These are phyloP conservation scores for Cephalotrichum gorgonifer DNA, from an alignment of 2,329 filamentous ascomycete species.

Conservation along the genomic window DNA sequence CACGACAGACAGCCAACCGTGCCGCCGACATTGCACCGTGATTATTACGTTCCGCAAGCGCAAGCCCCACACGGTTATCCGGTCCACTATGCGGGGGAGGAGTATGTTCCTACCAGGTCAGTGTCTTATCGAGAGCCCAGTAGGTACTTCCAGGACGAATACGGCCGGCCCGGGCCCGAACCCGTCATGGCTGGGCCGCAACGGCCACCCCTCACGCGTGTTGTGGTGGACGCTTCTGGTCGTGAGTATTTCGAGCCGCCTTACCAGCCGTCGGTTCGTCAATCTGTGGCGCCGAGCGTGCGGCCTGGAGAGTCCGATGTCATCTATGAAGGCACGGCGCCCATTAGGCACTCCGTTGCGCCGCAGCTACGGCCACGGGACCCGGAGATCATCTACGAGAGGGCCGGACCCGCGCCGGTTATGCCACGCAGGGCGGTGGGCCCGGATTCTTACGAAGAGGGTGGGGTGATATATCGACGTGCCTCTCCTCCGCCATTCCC, in stretches of 20 bases:
- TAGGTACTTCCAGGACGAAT: constrained; percentile 5
- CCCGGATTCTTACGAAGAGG: constrained; percentile 37
- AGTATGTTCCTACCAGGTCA: constrained; percentile 26
- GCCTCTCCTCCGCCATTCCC: constrained; percentile 35
- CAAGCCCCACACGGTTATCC: constrained; percentile 25
- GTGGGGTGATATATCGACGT: constrained; percentile 36
- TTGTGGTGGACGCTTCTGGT: constrained; percentile 75
- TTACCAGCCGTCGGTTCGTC: constrained; percentile 30
- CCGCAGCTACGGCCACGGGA: constrained; percentile 35
- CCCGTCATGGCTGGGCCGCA: constrained; percentile 38
- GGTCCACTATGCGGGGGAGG: constrained; percentile 24
- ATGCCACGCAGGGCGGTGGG: constrained; percentile 35
- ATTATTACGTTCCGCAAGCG: constrained; percentile 23
- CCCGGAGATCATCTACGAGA: constrained; percentile 55
- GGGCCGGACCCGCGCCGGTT: constrained; percentile 37
- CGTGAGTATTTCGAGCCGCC: constrained; percentile 61
- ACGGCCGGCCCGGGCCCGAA: background rate
- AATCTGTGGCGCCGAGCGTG: constrained; percentile 41
- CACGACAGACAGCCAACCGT: background rate
- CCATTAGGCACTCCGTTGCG: constrained; percentile 43
- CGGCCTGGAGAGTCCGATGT: constrained; percentile 39
- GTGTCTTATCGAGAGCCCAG: constrained; percentile 12
- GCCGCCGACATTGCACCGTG: constrained; percentile 11
- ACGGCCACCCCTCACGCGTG: constrained; percentile 47
- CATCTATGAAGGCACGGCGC: constrained; percentile 51